Evolutionary conservation across 208 protist genomes (phyloP).

Genomic region (Trypanosomatidae sp.): DNA sequence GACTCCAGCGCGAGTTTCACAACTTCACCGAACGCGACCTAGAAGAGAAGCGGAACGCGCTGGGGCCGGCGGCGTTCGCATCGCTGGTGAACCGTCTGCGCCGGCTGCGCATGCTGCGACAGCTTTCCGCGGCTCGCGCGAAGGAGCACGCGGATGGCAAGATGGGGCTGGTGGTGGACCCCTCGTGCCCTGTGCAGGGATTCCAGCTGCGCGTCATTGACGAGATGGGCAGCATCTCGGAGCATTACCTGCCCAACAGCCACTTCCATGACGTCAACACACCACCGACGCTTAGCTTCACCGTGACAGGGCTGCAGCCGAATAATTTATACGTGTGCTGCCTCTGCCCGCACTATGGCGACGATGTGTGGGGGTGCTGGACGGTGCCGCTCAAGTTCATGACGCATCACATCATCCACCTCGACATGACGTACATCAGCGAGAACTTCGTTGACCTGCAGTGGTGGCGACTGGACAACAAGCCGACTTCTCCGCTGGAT

Average conservation of each 20-base stretch:
- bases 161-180: slow-evolving; percentile 50
- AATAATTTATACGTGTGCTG: slow-evolving; percentile 89
- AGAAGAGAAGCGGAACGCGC: slow-evolving; percentile 41
- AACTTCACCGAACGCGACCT: slow-evolving; percentile 63
- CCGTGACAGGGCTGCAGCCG: slow-evolving; percentile 61
- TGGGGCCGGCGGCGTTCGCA: slow-evolving; percentile 50
- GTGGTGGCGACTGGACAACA: slow-evolving; percentile 87
- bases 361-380: slow-evolving; percentile 78
- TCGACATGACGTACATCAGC: slow-evolving; percentile 86
- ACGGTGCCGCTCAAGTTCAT: slow-evolving; percentile 85
- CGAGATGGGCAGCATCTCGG: slow-evolving; percentile 42
- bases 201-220: slow-evolving; percentile 81
- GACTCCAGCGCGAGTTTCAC: slow-evolving; percentile 64
- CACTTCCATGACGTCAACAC: slow-evolving; percentile 3
- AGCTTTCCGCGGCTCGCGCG: slow-evolving; percentile 37
- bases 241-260: slow-evolving; percentile 27
- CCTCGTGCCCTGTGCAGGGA: slow-evolving; percentile 54
- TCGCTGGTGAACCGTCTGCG: slow-evolving; percentile 33
- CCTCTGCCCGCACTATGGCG: slow-evolving; percentile 81
- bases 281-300: slow-evolving; percentile 48
- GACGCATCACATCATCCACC: slow-evolving; percentile 91
- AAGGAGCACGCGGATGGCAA: slow-evolving; percentile 49
- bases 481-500: slow-evolving; percentile 55
- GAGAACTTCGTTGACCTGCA: slow-evolving; percentile 91
- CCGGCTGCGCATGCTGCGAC: slow-evolving; percentile 43